Conservation (phyloP, 2,329 filamentous ascomycete species). For the Apiospora koreana region DNA sequence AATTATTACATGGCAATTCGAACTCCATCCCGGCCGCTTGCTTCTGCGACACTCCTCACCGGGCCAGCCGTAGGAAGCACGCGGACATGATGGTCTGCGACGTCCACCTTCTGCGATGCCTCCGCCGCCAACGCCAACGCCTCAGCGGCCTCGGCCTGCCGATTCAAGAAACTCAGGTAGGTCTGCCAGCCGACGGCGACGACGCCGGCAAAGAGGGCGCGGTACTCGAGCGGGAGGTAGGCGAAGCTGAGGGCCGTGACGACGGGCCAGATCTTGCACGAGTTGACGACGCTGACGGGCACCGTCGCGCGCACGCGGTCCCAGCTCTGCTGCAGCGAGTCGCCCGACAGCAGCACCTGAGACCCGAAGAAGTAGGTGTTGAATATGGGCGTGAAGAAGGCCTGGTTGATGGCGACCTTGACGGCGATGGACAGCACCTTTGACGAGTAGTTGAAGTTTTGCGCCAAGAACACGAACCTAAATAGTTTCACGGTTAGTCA, state of each 20-base stretch:
- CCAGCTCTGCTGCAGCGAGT: slow-evolving; percentile 61
- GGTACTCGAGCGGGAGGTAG: slow-evolving; percentile 77
- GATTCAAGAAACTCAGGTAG: slow-evolving; percentile 81
- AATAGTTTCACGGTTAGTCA: background rate
- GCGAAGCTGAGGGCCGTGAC: slow-evolving; percentile 86
- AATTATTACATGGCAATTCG: background rate
- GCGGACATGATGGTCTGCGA: background rate
- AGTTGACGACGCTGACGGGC: slow-evolving; percentile 74
- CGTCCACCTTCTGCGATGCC: background rate
- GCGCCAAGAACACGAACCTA: slow-evolving; percentile 78
- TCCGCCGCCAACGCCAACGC: slow-evolving; percentile 16
- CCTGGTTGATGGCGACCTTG: slow-evolving; percentile 81
- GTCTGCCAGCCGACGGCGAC: slow-evolving; percentile 92
- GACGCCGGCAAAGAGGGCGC: slow-evolving; percentile 76
- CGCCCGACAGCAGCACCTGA: slow-evolving; percentile 74
- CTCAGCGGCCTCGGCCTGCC: slow-evolving; percentile 65
- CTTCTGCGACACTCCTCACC: background rate
- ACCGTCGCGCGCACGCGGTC: slow-evolving; percentile 75
- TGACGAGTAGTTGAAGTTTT: slow-evolving; percentile 81
- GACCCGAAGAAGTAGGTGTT: slow-evolving; percentile 82
- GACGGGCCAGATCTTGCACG: slow-evolving; percentile 84
- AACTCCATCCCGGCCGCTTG: background rate
- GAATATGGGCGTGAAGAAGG: slow-evolving; percentile 79
- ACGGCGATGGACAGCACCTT: slow-evolving; percentile 68
- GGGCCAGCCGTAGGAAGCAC: background rate